Evolutionary conservation across 2,329 filamentous ascomycete species (phyloP), one percentile per base, ranked within the genome.

Genomic region (Coniochaeta ligniaria): DNA sequence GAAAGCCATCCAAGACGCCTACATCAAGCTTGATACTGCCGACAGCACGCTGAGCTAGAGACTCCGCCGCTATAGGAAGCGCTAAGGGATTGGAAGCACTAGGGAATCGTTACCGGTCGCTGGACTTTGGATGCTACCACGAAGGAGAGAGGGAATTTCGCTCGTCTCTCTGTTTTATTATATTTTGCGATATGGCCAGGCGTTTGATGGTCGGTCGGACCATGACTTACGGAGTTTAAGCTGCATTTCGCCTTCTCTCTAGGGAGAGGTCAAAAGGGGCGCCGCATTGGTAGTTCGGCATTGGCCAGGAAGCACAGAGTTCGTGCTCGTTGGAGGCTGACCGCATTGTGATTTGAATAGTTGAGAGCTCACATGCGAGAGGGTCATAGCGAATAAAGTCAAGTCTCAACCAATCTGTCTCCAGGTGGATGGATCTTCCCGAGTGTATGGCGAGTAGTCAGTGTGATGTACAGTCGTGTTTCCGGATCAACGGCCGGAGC

Each of bases 1-100:
- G 65, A 83, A 78, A 69, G 83, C 86, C 26, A 71, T 91, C 56
- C 85, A 89, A 69, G 73, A 76, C 56, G 83, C 84, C 1, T 86
- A 85, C 63, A 68, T 78, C 60, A 74, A 73, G 62, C 70, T 86
- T 65, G 83, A 86, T 65, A 71, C n/a, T 52, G 47, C 24, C 47
- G 47, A 52, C 12, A 52, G 47, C 24, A 31, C 24, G 47, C 7
- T 52, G 47, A 31, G 47, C 47, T 52, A 52, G 47, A 31, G 47
- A 14, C 26, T 28, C 47, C 17, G 2, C 47, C 24, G 47, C 47
- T 26, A 7, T 26, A n/a, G 22, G 26, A 52, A 24, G 47, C 47
- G 31, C n/a, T 52, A 26, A 9, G 14, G 22, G 47, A 31, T 31
- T 31, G 28, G 28, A 6, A 6, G 28, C 28, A 31, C 5, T 31